Conservation (phyloP, 176 grass and related monocot genomes). For the Zea mays region Zm-B73-REFERENCE-NAM-5.0 NC_050102.1:88879001-88879500, state of each 20-base stretch:
- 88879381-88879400: no score
- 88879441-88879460: constrained; percentile 40
- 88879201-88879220: constrained; percentile 74
- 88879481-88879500: constrained; percentile 97
- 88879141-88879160: constrained; percentile 74
- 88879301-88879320: no score
- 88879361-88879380: no score
- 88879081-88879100: background rate
- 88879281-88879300: no score
- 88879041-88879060: no score
- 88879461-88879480: constrained; percentile 91
- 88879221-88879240: constrained; percentile 61
- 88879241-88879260: constrained; percentile 41
- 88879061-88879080: no score
- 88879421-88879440: constrained; percentile 12
- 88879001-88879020: no score
- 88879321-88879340: no score
- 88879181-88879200: constrained; percentile 77
- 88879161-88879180: constrained; percentile 95
- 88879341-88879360: no score
- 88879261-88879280: no score
- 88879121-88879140: constrained; percentile 28
- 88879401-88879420: background rate
- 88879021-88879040: no score
- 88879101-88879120: background rate